A percentile compares a stretch with the other conserved stretches of the same genome.
Conservation (phyloP, 805 yeast species). For the Yarrowia porcina region DNA sequence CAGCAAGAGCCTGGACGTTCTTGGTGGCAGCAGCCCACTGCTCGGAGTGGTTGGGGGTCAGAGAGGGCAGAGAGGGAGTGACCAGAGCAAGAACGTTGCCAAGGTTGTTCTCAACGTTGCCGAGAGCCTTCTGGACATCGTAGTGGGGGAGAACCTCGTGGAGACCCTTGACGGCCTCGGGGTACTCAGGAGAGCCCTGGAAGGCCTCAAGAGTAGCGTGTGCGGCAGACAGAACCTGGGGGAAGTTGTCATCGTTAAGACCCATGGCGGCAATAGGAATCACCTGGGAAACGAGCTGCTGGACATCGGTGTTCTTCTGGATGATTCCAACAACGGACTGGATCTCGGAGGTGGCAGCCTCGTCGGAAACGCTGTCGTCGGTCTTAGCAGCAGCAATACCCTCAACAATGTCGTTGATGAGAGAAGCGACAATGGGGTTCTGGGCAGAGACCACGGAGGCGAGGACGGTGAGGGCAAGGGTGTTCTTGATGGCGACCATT, state of each 20-base stretch:
- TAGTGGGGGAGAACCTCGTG: slow-evolving; percentile 3
- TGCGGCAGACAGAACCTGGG: slow-evolving; percentile 14
- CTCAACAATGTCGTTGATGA: slow-evolving; percentile 8
- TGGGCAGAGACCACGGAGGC: slow-evolving; percentile 22
- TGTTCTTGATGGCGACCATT: slow-evolving; percentile 23
- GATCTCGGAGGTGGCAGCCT: slow-evolving; percentile 23
- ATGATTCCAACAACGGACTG: slow-evolving; percentile 15
- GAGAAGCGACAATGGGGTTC: slow-evolving; percentile 22
- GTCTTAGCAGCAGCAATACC: slow-evolving; percentile 25
- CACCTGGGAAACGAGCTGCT: slow-evolving; percentile 16
- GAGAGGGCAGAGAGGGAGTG: slow-evolving; percentile 16
- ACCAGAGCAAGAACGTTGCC: neutral
- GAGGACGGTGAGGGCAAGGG: slow-evolving; percentile 12
- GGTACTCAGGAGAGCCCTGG: slow-evolving; percentile 12
- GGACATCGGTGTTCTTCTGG: slow-evolving; percentile 7
- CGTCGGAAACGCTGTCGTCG: slow-evolving; percentile 3
- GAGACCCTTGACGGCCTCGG: slow-evolving; percentile 18
- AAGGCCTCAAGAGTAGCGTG: slow-evolving; percentile 8
- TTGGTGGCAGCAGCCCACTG: slow-evolving; percentile 18
- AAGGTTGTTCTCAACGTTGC: slow-evolving; percentile 17
- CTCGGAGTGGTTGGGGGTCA: slow-evolving; percentile 23
- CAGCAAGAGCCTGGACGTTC: slow-evolving; percentile 18
- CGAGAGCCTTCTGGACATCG: slow-evolving; percentile 18
- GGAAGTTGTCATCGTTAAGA: slow-evolving; percentile 23
- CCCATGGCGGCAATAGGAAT: slow-evolving; percentile 17